Base-by-base conservation (phyloP, 2,329 filamentous ascomycete species). In the Tolypocladium endophyticum region DNA sequence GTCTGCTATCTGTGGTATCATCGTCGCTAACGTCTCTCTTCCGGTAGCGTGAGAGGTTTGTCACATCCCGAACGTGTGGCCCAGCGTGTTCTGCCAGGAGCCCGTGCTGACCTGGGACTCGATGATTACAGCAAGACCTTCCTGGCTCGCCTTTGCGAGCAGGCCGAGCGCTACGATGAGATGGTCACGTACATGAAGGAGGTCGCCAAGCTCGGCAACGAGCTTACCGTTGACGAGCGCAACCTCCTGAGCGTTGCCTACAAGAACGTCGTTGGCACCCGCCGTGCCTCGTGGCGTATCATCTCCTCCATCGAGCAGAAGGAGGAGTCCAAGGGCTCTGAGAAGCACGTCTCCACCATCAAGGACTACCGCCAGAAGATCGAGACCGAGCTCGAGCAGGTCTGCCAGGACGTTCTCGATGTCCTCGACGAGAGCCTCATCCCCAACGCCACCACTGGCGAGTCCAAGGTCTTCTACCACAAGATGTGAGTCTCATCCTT, bases 111-210 rank as follows among this genome's bases (percentile, higher is more conserved):
- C 41, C 14, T 20, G 2, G n/a, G 16, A 23, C 16, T 28, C 7
- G n/a, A 25, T 38, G 50, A 57, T 33, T 47, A 75, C 77, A 96
- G 92, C 89, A 97, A 97, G 88, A 97, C 94, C 76, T 97, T 97
- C 86, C 91, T 97, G 79, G 94, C 94, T 79, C 88, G 94, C 83
- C 92, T 99, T 77, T 97, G 94, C 85, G 94, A 97, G 90, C 94
- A 99, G 87, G 94, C 94, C 77, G 94, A 97, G 86, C 93, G 93
- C 76, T 99, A 99, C 82, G 93, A 99, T 93, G 94, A 97, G 82
- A 97, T 97, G 93, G 93, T 97, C 71, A 92, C 87, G 75, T 97
- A 93, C 84, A 97, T 97, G 94, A 97, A 97, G 90, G 92, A 97
- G 88, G 93, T 97, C 73, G 93, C 93, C 79, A 95, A 96, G 82